These are phyloP conservation scores for Fistulifera pelliculosa DNA, from an alignment of 108 stramenopile genomes.

Conservation along the genomic window DNA sequence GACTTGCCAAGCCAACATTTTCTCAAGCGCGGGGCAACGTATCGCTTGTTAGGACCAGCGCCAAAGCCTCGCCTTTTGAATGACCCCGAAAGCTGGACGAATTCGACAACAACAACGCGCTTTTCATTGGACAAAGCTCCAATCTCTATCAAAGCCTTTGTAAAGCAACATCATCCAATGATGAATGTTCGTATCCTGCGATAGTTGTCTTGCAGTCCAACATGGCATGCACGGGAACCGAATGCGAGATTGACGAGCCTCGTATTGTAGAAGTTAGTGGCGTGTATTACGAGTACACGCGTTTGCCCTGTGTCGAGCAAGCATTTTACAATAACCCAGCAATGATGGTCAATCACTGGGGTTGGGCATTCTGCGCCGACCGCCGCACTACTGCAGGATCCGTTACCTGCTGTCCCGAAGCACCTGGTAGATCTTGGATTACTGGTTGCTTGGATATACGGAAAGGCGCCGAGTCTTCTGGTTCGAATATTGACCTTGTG, in stretches of 20 bases:
- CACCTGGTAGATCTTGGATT: no score
- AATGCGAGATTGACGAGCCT: neutral
- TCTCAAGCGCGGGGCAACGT: slow-evolving; percentile 42
- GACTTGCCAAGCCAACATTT: slow-evolving; percentile 46
- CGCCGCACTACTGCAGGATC: slow-evolving; percentile 13
- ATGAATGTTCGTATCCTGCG: slow-evolving; percentile 18
- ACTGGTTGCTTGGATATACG: no score
- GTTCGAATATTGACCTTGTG: neutral
- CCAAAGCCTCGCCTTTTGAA: slow-evolving; percentile 13
- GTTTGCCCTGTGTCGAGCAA: slow-evolving; percentile 33
- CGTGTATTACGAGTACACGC: slow-evolving; percentile 38
- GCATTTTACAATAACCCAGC: slow-evolving; percentile 24
- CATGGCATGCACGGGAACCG: slow-evolving; percentile 21
- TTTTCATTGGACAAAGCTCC: slow-evolving; percentile 12
- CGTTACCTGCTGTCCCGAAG: slow-evolving; percentile 11
- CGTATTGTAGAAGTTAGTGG: slow-evolving; percentile 1
- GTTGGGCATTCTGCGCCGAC: slow-evolving; percentile 15
- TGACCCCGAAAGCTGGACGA: slow-evolving; percentile 17
- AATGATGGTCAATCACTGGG: slow-evolving; percentile 3
- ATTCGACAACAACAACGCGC: slow-evolving; percentile 5
- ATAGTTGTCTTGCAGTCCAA: slow-evolving; percentile 28
- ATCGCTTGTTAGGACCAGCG: slow-evolving; percentile 34
- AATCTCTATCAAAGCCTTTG: slow-evolving; percentile 24
- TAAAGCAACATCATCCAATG: slow-evolving; percentile 2
- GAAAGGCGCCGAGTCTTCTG: neutral